Conservation (phyloP, 768 basidiomycete species). For the Lentinula edodes region DNA sequence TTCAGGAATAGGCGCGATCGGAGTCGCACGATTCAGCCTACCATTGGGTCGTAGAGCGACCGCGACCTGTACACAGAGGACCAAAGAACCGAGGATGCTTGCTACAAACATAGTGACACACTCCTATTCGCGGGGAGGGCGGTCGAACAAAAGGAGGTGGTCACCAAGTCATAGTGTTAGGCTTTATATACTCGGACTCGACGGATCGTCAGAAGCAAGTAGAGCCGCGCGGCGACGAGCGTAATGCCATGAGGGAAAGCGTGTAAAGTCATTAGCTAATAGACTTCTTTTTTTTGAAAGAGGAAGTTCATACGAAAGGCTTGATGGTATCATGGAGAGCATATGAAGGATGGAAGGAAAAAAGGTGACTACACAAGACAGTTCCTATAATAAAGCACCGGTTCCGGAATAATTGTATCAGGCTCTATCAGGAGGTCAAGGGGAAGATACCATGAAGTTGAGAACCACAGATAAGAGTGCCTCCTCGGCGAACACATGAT, state of each 20-base stretch:
- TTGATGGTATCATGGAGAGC: slow-evolving; percentile 1
- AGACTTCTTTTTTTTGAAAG: background rate
- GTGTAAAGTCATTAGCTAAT: background rate
- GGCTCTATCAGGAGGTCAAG: background rate
- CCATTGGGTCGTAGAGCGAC: background rate
- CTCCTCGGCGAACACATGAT: too few relatives aligned
- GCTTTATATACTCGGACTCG: background rate
- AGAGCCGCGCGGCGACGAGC: background rate
- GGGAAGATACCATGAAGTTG: background rate
- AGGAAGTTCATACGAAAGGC: background rate
- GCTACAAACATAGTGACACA: background rate
- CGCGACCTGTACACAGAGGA: background rate
- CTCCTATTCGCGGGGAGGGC: background rate
- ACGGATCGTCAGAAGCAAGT: background rate
- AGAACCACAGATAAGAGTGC: too few relatives aligned
- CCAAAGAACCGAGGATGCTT: background rate
- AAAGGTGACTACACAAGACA: background rate
- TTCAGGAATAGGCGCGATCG: background rate
- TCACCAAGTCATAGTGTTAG: background rate
- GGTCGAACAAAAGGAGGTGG: background rate
- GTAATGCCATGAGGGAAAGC: background rate
- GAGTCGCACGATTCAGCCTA: background rate
- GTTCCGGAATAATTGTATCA: background rate
- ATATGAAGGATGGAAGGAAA: background rate
- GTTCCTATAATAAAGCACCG: background rate